Evolutionary conservation across 257 asterid genomes (phyloP), one percentile per base, ranked within the genome.

Genomic region (Solanum pennellii): DNA sequence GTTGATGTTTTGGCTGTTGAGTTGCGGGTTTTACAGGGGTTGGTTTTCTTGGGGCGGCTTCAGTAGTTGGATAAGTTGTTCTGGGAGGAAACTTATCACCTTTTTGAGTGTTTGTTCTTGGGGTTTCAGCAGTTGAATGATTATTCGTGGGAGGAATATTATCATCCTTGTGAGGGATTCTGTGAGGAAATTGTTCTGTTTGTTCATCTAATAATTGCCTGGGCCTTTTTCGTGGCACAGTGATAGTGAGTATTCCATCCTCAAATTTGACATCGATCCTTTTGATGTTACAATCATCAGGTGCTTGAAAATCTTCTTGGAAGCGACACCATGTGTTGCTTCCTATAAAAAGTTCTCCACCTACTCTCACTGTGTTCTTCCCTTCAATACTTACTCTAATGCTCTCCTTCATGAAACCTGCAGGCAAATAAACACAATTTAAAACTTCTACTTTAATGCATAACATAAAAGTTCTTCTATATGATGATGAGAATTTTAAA

Each of bases 311-410:
- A 86, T 95, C 98, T 88, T 95, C 98, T 65, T 47, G 92, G 65
- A 97, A 97, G 4, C 97, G 94, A 83, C 90, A 91, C 98, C 98
- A 95, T 90, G 91, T 93, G 91, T 93, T 97, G 23, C 94, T 95
- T 1, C 92, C 93, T 65, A 93, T 92, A 3, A 90, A 85, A 83
- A 92, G 92, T 71, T 94, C 95, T 31, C 99, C 98, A 0, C 91
- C 89, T 15, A 91, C 95, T 88, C 95, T 89, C 47, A 96, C 85
- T 11, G 73, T 92, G 45, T 90, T 94, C 74, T 56, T 87, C 20
- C 94, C 95, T 92, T 94, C 96, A 0, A 95, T 94, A 33, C 94
- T 89, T 31, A 93, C 95, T 90, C 85, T 91, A n/a, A 95, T 89
- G 60, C 92, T 90, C 89, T 94, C 94, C 91, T 87, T 94, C 86